phyloP scores from a whole-genome alignment of 2,329 filamentous ascomycete species.

The Claviceps humidiphila region DNA sequence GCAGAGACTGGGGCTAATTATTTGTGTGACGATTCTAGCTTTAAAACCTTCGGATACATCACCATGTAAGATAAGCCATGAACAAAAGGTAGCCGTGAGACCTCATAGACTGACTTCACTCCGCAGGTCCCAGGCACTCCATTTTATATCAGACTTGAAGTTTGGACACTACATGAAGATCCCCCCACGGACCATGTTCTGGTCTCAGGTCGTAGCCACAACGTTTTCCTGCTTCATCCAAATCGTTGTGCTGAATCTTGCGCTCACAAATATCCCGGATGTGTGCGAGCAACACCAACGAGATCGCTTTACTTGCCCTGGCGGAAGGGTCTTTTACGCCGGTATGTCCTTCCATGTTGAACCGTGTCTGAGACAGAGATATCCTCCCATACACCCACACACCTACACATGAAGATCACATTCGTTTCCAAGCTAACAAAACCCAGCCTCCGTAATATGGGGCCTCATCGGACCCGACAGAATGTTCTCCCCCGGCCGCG shows the following conservation, averaged over 20 bases:
- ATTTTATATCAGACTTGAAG: conserved; percentile 53
- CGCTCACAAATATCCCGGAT: conserved; percentile 45
- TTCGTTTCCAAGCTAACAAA: background rate
- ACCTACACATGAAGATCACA: background rate
- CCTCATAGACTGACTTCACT: conserved; percentile 3
- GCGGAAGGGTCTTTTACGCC: conserved; percentile 50
- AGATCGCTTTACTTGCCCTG: conserved; percentile 50
- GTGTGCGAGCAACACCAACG: conserved; percentile 47
- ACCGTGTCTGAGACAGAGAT: background rate
- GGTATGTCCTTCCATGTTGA: conserved; percentile 21
- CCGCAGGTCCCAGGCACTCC: conserved; percentile 42
- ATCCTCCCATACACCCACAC: background rate
- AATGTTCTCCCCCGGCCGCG: conserved; percentile 49
- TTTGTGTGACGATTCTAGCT: conserved; percentile 21
- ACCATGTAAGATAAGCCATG: conserved; percentile 32
- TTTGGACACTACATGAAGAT: conserved; percentile 65
- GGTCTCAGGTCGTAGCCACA: conserved; percentile 51
- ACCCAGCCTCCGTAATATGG: conserved; percentile 50
- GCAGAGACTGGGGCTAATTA: background rate
- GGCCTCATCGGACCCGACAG: conserved; percentile 50
- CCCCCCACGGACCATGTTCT: conserved; percentile 53
- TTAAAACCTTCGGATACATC: conserved; percentile 51
- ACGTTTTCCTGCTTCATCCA: conserved; percentile 55
- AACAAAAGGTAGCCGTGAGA: background rate
- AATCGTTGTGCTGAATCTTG: conserved; percentile 49